A percentile compares a stretch with the other conserved stretches of the same genome.
Evolutionary conservation across 2,329 filamentous ascomycete genomes (phyloP).

Genomic region (Penicillium sp.): DNA sequence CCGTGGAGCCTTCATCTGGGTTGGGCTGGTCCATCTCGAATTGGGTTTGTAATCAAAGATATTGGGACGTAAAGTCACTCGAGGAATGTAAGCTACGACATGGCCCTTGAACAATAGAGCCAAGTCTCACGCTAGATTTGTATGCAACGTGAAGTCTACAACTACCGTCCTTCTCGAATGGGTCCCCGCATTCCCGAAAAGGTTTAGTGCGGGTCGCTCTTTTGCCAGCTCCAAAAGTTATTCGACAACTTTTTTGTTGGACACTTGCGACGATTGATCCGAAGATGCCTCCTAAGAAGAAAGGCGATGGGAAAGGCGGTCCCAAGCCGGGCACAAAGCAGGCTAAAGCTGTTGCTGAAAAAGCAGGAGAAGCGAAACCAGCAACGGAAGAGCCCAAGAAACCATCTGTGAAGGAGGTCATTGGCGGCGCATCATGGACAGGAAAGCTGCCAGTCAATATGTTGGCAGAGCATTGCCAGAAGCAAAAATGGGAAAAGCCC

Average conservation of each 20-base stretch:
- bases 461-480: conserved; percentile 91
- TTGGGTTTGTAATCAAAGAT: conserved; percentile 1
- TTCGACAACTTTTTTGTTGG: conserved; percentile 5
- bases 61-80: not conserved
- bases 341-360: conserved; percentile 42
- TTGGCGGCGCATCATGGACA: conserved; percentile 95
- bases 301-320: conserved; percentile 39
- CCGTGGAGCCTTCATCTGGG: not conserved
- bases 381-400: conserved; percentile 54
- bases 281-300: conserved; percentile 46
- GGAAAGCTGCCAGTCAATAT: conserved; percentile 94
- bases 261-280: not conserved
- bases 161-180: not conserved
- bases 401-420: conserved; percentile 70
- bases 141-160: not conserved
- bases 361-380: conserved; percentile 32
- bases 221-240: conserved; percentile 15
- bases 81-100: not conserved
- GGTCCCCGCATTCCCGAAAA: conserved; percentile 27
- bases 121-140: not conserved
- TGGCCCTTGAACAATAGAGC: not conserved
- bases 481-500: conserved; percentile 91
- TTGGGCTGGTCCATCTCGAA: not conserved
- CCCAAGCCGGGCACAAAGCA: conserved; percentile 44
- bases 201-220: conserved; percentile 35